Percentiles rank a stretch among this genome's conserved stretches.
These are phyloP conservation scores for Chalara sp. DNA, from an alignment of 2,329 filamentous ascomycete species.

Conservation along the genomic window DNA sequence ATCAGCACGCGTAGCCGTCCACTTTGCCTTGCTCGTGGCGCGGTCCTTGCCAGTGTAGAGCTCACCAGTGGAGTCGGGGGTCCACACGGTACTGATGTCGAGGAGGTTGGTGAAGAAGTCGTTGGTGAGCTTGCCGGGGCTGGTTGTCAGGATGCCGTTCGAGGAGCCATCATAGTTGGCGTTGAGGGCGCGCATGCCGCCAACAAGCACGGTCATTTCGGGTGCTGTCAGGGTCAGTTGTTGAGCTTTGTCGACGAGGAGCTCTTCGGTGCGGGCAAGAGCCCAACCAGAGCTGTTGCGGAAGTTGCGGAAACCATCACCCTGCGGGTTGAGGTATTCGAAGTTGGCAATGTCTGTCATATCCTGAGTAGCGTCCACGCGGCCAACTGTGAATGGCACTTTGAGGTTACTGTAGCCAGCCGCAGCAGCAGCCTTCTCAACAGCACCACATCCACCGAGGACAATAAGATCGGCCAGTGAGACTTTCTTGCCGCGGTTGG, in stretches of 20 bases:
- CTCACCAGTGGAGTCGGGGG: constrained; percentile 43
- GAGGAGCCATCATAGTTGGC: constrained; percentile 65
- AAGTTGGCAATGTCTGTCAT: constrained; percentile 63
- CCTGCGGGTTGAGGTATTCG: constrained; percentile 56
- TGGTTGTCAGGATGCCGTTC: constrained; percentile 61
- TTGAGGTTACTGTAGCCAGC: constrained; percentile 25
- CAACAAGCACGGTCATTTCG: constrained; percentile 64
- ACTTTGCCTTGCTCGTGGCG: constrained; percentile 59
- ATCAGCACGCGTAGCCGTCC: constrained; percentile 62
- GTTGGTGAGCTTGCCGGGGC: constrained; percentile 63
- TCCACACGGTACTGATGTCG: constrained; percentile 60
- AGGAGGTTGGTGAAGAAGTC: constrained; percentile 80
- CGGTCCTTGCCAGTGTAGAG: constrained; percentile 58
- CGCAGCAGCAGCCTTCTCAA: constrained; percentile 64
- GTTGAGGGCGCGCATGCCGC: constrained; percentile 63
- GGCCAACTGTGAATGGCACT: constrained; percentile 69
- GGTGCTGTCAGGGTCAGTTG: constrained; percentile 66
- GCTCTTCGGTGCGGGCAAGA: constrained; percentile 50
- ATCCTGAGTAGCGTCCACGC: constrained; percentile 63
- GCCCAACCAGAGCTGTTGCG: constrained; percentile 49
- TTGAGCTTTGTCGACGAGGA: constrained; percentile 65
- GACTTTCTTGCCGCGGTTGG: constrained; percentile 65
- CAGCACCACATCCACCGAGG: constrained; percentile 59
- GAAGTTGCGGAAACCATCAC: constrained; percentile 76
- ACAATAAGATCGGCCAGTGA: constrained; percentile 77